Evolutionary conservation across 169 alveolate genomes (phyloP).

Genomic region (Sarcocystis neurona): DNA sequence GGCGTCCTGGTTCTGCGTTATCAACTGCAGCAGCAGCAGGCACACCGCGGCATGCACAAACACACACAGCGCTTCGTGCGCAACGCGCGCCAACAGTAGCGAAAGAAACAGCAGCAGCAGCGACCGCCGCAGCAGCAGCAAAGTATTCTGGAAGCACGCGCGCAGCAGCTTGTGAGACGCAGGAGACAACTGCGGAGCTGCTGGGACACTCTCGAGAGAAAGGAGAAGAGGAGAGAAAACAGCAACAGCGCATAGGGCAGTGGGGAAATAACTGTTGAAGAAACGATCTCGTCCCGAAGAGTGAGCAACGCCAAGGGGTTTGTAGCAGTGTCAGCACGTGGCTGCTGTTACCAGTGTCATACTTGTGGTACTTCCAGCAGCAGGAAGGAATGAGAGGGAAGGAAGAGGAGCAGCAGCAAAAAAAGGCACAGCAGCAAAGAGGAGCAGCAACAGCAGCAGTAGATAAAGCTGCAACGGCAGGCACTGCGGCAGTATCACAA

Average conservation of each 20-base stretch:
- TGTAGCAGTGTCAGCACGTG: too few relatives aligned
- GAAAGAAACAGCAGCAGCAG: not conserved
- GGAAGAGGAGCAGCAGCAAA: not conserved
- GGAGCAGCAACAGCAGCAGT: not conserved
- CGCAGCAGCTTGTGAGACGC: too few relatives aligned
- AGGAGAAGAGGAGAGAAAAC: not conserved
- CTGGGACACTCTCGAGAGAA: too few relatives aligned
- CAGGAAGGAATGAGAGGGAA: not conserved
- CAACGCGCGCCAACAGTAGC: not conserved
- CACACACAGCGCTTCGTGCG: not conserved
- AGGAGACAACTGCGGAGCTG: too few relatives aligned
- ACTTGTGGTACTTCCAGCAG: too few relatives aligned
- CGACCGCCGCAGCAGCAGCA: not conserved
- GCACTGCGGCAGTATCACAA: not conserved
- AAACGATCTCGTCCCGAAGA: too few relatives aligned
- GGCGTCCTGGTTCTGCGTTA: slow-evolving; percentile 85
- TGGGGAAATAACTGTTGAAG: not conserved
- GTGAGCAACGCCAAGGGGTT: too few relatives aligned
- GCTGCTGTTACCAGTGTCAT: too few relatives aligned
- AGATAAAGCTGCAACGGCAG: not conserved
- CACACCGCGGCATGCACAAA: too few relatives aligned
- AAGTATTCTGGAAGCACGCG: not conserved
- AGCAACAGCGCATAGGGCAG: not conserved
- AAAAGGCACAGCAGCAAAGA: too few relatives aligned
- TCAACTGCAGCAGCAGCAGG: slow-evolving; percentile 49